Evolutionary conservation across 1,139 yeast genomes (phyloP).

Genomic region (Casaregolazyma lundiana): DNA sequence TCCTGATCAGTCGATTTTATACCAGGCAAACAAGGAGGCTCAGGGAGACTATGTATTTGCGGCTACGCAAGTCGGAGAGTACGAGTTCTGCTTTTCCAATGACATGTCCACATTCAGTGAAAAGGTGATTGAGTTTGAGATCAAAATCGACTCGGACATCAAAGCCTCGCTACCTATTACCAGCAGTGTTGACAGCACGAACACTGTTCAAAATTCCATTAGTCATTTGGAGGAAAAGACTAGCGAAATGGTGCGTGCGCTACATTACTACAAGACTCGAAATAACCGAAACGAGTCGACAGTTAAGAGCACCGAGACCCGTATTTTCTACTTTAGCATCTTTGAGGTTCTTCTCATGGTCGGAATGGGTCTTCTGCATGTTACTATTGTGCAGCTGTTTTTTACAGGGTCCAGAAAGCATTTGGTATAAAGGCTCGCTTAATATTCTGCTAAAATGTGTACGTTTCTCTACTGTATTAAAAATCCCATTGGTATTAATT

Average conservation of each 20-base stretch:
- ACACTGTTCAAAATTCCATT: constrained; percentile 40
- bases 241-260: constrained; percentile 56
- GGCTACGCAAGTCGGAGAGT: constrained; percentile 74
- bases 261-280: constrained; percentile 87
- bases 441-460: too few relatives aligned
- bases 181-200: constrained; percentile 58
- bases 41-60: constrained; percentile 81
- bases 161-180: constrained; percentile 58
- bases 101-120: constrained; percentile 84
- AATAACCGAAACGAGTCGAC: constrained; percentile 89
- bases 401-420: constrained; percentile 81
- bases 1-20: constrained; percentile 59
- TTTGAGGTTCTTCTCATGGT: constrained; percentile 79
- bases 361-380: constrained; percentile 82
- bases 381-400: constrained; percentile 76
- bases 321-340: constrained; percentile 80
- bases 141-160: constrained; percentile 48
- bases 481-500: neutral
- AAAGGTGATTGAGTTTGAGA: constrained; percentile 85
- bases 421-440: constrained; percentile 46
- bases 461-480: too few relatives aligned
- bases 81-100: constrained; percentile 86
- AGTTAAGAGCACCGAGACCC: constrained; percentile 79
- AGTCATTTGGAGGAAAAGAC: constrained; percentile 64
- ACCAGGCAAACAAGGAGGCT: constrained; percentile 60